A percentile compares a stretch with the other conserved stretches of the same genome.
Conservation (phyloP, 1,284 basidiomycete genomes). For the Fistulina hepatica region DNA sequence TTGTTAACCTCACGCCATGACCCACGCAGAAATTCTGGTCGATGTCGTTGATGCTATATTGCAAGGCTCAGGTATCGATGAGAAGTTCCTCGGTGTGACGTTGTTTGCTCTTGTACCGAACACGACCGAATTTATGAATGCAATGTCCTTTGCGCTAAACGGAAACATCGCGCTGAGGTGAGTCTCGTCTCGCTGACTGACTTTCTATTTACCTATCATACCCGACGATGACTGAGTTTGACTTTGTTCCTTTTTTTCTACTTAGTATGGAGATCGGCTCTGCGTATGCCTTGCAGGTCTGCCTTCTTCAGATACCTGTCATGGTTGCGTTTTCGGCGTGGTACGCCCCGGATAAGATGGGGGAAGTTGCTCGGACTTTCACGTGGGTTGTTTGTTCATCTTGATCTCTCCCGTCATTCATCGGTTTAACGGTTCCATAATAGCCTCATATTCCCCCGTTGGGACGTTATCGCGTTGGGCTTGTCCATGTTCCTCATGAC, state of each 20-base stretch:
- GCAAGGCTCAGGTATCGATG: conserved; percentile 87
- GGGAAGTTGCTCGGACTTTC: conserved; percentile 77
- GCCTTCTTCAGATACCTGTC: conserved; percentile 93
- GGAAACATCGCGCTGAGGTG: conserved; percentile 96
- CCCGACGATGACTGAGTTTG: background rate
- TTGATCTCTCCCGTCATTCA: background rate
- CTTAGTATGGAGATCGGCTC: conserved; percentile 98
- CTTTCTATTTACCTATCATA: too few relatives aligned
- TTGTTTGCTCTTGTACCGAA: conserved; percentile 97
- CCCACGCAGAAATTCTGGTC: conserved; percentile 73
- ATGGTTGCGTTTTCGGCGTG: conserved; percentile 98
- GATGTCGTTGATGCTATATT: conserved; percentile 95
- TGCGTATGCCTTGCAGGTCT: conserved; percentile 97
- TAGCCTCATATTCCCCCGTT: conserved; percentile 95
- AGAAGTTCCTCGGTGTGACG: conserved; percentile 96
- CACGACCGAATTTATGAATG: conserved; percentile 99
- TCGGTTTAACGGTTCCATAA: conserved; percentile 8
- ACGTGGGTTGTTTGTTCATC: conserved; percentile 44
- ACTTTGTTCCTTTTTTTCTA: background rate
- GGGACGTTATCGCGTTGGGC: conserved; percentile 96
- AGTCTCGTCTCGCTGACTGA: conserved; percentile 18
- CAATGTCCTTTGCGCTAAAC: conserved; percentile 97
- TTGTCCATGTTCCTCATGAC: conserved; percentile 94
- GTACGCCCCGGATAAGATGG: conserved; percentile 78
- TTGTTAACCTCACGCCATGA: too few relatives aligned